phyloP scores from a whole-genome alignment of 1,139 yeast species.

The Suhomyces atakaporum region DNA sequence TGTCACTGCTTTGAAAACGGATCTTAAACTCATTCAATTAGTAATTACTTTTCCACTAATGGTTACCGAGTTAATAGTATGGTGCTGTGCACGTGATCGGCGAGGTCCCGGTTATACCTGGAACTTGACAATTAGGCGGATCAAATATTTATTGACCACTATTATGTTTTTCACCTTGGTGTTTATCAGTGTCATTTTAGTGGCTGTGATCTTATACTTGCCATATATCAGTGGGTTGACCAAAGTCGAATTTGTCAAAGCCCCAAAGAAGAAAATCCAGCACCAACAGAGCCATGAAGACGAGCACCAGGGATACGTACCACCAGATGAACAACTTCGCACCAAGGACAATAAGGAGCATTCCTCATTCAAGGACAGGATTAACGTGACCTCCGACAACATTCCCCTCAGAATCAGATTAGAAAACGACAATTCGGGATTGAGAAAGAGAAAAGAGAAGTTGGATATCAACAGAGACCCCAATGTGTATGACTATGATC shows the following conservation, averaged over 20 bases:
- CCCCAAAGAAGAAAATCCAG: slow-evolving; percentile 11
- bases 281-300: slow-evolving; percentile 6
- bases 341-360: slow-evolving; percentile 8
- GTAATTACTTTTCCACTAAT: neutral
- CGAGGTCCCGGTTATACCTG: no score
- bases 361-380: slow-evolving; percentile 29
- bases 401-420: slow-evolving; percentile 38
- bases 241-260: slow-evolving; percentile 27
- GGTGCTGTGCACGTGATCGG: neutral
- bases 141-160: no score
- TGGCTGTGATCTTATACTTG: slow-evolving; percentile 33
- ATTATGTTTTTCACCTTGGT: slow-evolving; percentile 33
- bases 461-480: slow-evolving; percentile 30
- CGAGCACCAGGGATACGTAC: slow-evolving; percentile 34
- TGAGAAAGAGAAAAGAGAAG: slow-evolving; percentile 18
- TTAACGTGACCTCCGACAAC: slow-evolving; percentile 40
- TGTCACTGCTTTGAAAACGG: neutral
- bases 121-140: no score
- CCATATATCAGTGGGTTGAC: slow-evolving; percentile 46
- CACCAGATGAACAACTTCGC: slow-evolving; percentile 41
- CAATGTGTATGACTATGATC: slow-evolving; percentile 49
- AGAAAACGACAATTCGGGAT: slow-evolving; percentile 14
- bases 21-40: slow-evolving; percentile 2
- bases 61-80: neutral
- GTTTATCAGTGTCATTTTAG: slow-evolving; percentile 29